Evolutionary conservation across 2,329 filamentous ascomycete species (phyloP), one percentile per base, ranked within the genome.

Genomic region (Beauveria medogensis): DNA sequence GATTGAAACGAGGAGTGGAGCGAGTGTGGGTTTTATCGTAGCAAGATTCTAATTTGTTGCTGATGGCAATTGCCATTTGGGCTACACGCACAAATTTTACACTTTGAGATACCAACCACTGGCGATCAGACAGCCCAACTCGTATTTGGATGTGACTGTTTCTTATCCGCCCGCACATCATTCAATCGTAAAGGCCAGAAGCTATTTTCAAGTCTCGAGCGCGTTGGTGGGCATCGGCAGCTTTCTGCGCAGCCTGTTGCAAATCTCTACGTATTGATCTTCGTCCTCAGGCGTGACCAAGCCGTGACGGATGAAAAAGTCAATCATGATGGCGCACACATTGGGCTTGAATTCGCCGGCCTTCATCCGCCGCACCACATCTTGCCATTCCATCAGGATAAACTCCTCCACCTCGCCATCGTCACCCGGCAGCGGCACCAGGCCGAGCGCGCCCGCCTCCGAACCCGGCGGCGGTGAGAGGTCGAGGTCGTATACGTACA

Each of bases 271-370:
- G 69, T 88, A 94, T 65, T 90, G 81, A 58, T 76, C 76, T 74
- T 95, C 90, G 61, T 85, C 87, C 69, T 91, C 89, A 0, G 82
- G 74, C 1, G 85, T 92, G 62, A 95, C 69, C 55, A 91, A 77
- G 0, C 89, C 89, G 71, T 92, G 90, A 26, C 91, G 76, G 51
- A 95, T 76, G 67, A 95, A 84, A 71, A 96, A 96, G 68, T 95
- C 91, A 53, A 94, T 78, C 75, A 93, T 78, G 53, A 93, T 86
- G 34, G 88, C 70, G 28, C 88, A 86, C 67, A 90, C 91, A 68
- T 95, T 94, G 0, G 91, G 88, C 78, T 96, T 96, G 76, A 95
- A 96, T 70, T 91, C 84, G 3, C 85, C 85, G 18, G 77, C 77
- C 20, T 78, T 73, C 77, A 96, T 77, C 1, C 85, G 83, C 58